Percentiles rank a stretch among this genome's conserved stretches.
Evolutionary conservation across 768 basidiomycete genomes (phyloP).

Genomic region (Trametes elegans): DNA sequence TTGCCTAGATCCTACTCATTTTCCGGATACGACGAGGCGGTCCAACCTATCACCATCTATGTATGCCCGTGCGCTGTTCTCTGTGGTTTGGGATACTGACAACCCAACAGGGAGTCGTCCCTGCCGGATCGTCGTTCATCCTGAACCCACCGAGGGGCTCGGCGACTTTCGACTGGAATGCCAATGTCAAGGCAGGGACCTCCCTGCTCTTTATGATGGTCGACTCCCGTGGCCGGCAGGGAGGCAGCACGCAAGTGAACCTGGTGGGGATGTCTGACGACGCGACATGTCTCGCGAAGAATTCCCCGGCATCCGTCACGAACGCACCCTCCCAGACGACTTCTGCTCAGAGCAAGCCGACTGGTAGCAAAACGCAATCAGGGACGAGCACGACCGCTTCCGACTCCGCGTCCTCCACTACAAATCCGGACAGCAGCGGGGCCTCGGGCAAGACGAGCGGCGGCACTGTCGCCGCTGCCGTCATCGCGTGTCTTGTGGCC

Average conservation of each 20-base stretch:
- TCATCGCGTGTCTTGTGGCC: conserved; percentile 24
- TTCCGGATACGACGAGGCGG: conserved; percentile 21
- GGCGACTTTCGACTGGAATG: conserved; percentile 25
- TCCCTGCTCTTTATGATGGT: conserved; percentile 24
- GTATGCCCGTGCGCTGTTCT: conserved; percentile 11
- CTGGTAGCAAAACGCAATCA: not conserved
- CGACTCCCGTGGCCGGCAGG: conserved; percentile 28
- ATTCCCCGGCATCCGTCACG: conserved; percentile 24
- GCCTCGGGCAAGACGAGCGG: conserved; percentile 11
- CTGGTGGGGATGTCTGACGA: conserved; percentile 22
- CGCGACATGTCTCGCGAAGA: conserved; percentile 23
- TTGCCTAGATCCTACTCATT: conserved; percentile 22
- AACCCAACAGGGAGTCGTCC: conserved; percentile 24
- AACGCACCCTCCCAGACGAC: conserved; percentile 23
- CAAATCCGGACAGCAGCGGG: not conserved
- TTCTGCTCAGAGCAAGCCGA: conserved; percentile 51
- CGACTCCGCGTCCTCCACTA: conserved; percentile 11
- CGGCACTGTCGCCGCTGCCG: conserved; percentile 23
- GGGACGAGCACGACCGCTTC: conserved; percentile 6
- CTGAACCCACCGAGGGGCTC: conserved; percentile 26
- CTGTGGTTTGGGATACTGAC: not conserved
- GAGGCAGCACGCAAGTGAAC: conserved; percentile 25
- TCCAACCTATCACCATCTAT: conserved; percentile 27
- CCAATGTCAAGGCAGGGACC: conserved; percentile 23
- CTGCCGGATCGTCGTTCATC: conserved; percentile 24